phyloP scores from a whole-genome alignment of 805 yeast species.

The Hyphopichia homilentoma region DNA sequence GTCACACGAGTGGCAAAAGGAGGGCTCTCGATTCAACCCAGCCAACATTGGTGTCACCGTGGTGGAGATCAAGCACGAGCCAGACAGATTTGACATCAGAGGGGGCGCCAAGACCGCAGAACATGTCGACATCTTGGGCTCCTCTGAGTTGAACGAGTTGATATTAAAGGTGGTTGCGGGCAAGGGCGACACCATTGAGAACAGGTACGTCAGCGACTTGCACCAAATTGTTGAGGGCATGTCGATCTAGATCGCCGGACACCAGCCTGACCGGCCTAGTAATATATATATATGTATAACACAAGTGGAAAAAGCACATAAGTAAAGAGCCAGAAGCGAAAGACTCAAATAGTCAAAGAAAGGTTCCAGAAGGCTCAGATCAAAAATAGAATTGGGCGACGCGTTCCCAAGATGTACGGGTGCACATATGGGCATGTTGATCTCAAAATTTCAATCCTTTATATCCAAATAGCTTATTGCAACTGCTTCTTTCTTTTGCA shows the following conservation, averaged over 20 bases:
- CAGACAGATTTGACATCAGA: conserved; percentile 87
- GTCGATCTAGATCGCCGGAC: conserved; percentile 44
- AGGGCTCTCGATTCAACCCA: conserved; percentile 71
- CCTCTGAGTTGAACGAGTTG: conserved; percentile 87
- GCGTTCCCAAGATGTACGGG: no score
- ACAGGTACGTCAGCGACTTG: conserved; percentile 55
- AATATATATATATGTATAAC: no score
- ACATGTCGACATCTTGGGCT: conserved; percentile 93
- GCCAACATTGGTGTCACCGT: conserved; percentile 67
- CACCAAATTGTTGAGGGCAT: conserved; percentile 57
- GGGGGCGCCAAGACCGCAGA: conserved; percentile 98
- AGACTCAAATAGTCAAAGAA: no score
- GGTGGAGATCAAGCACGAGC: conserved; percentile 91
- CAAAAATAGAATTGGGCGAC: no score
- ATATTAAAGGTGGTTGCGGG: conserved; percentile 82
- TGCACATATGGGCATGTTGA: no score
- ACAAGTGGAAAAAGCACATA: no score
- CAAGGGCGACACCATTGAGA: conserved; percentile 61
- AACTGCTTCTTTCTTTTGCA: no score
- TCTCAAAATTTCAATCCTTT: no score
- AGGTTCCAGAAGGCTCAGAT: no score
- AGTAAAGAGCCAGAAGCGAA: no score
- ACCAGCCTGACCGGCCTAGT: no score
- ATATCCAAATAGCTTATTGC: no score
- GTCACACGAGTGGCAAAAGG: conserved; percentile 86